These are phyloP conservation scores for Penicillium diatomitis DNA, from an alignment of 495 filamentous ascomycete genomes.

Conservation along the genomic window DNA sequence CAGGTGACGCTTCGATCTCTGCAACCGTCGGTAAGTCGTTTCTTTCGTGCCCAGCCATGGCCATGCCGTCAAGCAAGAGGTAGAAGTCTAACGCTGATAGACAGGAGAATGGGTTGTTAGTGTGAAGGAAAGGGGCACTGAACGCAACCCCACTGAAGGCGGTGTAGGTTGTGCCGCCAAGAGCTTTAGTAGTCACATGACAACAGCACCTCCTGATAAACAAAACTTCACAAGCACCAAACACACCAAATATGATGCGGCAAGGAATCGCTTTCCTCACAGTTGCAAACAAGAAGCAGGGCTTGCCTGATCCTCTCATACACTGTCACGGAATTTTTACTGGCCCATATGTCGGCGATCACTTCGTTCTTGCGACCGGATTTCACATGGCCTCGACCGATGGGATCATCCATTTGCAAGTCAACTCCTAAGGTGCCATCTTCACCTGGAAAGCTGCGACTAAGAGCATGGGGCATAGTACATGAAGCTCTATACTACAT, in stretches of 20 bases:
- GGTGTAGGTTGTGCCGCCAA: neutral
- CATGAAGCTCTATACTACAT: slow-evolving; percentile 14
- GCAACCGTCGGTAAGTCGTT: slow-evolving; percentile 7
- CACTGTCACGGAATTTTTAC: neutral
- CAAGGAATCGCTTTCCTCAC: neutral
- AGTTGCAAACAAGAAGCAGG: neutral
- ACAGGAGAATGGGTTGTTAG: neutral
- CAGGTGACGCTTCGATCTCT: slow-evolving; percentile 12
- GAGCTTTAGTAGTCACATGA: neutral
- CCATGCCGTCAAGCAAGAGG: neutral
- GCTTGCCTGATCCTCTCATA: neutral
- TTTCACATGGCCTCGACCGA: slow-evolving; percentile 16
- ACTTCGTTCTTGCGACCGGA: slow-evolving; percentile 13
- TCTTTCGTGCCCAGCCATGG: neutral
- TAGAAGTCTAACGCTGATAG: too few species aligned
- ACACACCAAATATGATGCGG: neutral
- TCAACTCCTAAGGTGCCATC: slow-evolving; percentile 4
- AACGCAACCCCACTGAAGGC: neutral
- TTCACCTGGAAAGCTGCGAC: neutral
- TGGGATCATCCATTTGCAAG: slow-evolving; percentile 7
- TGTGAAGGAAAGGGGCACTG: neutral
- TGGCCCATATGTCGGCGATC: neutral
- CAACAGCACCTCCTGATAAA: too few species aligned
- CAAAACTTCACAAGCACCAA: too few species aligned
- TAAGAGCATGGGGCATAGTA: slow-evolving; percentile 13